Evolutionary conservation across 202 grass and related monocot species (phyloP).

Genomic region (Hordeum pubiflorum): DNA sequence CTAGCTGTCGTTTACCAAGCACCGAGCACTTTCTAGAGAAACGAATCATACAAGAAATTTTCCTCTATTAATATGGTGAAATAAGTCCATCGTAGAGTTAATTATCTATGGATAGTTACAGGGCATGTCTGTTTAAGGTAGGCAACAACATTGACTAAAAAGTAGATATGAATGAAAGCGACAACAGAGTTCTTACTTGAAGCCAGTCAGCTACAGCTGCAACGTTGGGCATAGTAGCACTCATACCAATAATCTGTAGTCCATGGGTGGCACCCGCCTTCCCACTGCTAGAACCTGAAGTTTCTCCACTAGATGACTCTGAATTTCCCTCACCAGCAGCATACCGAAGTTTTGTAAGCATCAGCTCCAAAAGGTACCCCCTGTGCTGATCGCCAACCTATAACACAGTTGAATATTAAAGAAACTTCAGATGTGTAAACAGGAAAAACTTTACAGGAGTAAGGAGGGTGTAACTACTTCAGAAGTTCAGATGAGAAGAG

Average conservation of each 20-base stretch:
- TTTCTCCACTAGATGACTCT: constrained; percentile 61
- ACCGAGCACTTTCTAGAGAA: background rate
- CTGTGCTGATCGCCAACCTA: constrained; percentile 93
- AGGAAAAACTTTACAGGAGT: constrained; percentile 21
- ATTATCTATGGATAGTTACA: background rate
- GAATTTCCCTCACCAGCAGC: constrained; percentile 77
- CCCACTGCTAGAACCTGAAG: constrained; percentile 62
- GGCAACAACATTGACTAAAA: background rate
- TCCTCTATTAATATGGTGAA: background rate
- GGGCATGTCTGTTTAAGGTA: background rate
- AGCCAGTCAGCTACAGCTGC: constrained; percentile 89
- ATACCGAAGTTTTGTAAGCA: constrained; percentile 94
- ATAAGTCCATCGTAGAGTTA: background rate
- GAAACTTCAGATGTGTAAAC: background rate
- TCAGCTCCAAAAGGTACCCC: constrained; percentile 87
- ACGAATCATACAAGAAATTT: background rate
- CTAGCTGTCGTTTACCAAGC: background rate
- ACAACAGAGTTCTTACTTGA: constrained; percentile 52
- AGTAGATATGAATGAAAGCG: background rate
- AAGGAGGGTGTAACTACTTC: background rate
- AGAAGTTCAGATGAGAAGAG: constrained; percentile 17
- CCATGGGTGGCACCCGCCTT: constrained; percentile 53
- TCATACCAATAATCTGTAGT: constrained; percentile 96
- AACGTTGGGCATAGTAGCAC: constrained; percentile 98
- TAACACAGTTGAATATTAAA: constrained; percentile 10